Evolutionary conservation across 371 early-diverging fungal species (phyloP), one percentile per base, ranked within the genome.

Genomic region (Chytridium lagenaria): DNA sequence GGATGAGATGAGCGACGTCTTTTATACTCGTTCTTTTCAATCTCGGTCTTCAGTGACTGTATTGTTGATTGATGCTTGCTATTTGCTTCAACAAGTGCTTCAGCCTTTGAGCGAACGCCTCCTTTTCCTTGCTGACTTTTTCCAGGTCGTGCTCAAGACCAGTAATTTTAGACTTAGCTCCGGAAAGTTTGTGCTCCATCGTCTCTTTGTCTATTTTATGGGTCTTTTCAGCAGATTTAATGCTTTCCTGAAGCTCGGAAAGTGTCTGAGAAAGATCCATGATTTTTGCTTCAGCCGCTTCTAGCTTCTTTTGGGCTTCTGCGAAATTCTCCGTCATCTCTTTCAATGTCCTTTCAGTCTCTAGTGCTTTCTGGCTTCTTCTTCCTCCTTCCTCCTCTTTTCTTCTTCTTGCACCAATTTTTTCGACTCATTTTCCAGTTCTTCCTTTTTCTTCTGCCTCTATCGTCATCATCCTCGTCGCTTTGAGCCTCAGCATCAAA

Each of bases 401-500:
- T n/a, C 55, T 7, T 59, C 37, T 1, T 59, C 37, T 67, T 30
- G 15, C 15, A 44, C 44, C 2, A 28, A 7, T 40, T 28, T 37
- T 44, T 66, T 44, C 22, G 66, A 2, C 37, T 7, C 12, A 2
- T 50, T 69, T 30, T 71, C 76, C 55, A 26, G 7, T 33, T 61
- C 61, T 12, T 61, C 61, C 36, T 61, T 61, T 23, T 37, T 61
- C 26, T 26, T 44, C 31, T 50, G 33, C n/a, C 19, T 30, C 33
- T 26, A n/a, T 31, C 23, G 12, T 72, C 64, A 5, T 80, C 80
- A 2, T 80, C 80, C 61, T 77, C 77, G 19, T 80, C 80, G 40
- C 66, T 67, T 23, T 12, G 15, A 16, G 28, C 74, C 1, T 61
- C 59, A 16, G n/a, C 30, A 34, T 59, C 67, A 52, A 71, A 65